Conservation (phyloP, 163 green algal genomes). For the Prototheca wickerhamii region DNA sequence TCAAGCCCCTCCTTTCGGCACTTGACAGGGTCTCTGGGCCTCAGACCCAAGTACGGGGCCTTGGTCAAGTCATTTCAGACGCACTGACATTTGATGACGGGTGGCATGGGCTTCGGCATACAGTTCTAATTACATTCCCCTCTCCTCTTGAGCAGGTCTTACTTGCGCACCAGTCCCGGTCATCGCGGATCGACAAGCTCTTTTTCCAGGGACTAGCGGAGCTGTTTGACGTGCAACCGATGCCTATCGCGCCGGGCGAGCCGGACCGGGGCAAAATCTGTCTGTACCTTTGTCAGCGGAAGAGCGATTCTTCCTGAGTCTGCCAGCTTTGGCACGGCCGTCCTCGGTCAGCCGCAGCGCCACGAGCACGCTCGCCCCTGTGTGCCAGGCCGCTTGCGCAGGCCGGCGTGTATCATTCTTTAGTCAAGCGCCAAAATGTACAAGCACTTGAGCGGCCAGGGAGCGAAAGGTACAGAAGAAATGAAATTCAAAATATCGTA, state of each 20-base stretch:
- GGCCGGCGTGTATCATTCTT: no score
- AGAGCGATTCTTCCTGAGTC: neutral
- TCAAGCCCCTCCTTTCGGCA: conserved; percentile 11
- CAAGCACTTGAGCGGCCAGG: no score
- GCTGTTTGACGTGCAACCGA: conserved; percentile 1
- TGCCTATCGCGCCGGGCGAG: conserved; percentile 1
- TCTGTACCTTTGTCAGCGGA: conserved; percentile 6
- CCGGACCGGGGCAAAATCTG: conserved; percentile 8
- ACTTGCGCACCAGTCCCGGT: conserved; percentile 23
- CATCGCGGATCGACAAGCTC: conserved; percentile 8
- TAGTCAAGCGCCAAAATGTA: no score
- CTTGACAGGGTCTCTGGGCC: neutral
- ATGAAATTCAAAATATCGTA: no score
- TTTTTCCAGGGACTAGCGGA: conserved; percentile 10
- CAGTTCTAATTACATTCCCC: neutral
- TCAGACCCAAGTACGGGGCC: neutral
- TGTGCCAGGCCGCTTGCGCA: no score
- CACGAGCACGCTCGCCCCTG: no score
- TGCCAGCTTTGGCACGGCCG: neutral
- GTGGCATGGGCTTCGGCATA: neutral
- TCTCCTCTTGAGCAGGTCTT: conserved; percentile 1
- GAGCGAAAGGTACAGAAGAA: no score
- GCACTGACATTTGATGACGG: no score
- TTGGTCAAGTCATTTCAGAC: neutral
- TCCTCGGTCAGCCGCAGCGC: neutral